These are phyloP conservation scores for Eragrostis curvula DNA, from an alignment of 176 grass and related monocot genomes.

Conservation along the genomic window DNA sequence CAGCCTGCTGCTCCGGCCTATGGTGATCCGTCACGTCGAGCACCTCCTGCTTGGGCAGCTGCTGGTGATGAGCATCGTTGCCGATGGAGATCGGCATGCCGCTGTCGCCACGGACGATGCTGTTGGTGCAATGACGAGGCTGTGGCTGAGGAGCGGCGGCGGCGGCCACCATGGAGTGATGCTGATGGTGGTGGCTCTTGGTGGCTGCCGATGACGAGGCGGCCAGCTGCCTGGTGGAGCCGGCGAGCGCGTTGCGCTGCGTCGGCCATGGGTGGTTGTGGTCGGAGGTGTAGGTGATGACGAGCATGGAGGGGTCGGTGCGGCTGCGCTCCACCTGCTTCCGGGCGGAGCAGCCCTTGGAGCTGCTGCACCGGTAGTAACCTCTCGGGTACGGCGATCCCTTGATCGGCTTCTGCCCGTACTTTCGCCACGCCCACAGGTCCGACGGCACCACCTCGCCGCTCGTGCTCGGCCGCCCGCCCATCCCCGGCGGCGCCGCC, in stretches of 20 bases:
- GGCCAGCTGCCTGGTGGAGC: constrained; percentile 53
- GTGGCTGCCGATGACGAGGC: neutral
- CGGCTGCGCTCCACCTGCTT: constrained; percentile 99
- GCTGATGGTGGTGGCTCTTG: neutral
- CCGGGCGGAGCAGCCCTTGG: constrained; percentile 90
- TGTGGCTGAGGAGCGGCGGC: neutral
- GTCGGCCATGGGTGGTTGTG: constrained; percentile 99
- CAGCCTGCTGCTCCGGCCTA: neutral
- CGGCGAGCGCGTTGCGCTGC: constrained; percentile 88
- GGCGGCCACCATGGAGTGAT: neutral
- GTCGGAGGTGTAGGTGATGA: constrained; percentile 98
- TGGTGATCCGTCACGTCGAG: constrained; percentile 14
- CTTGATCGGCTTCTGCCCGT: constrained; percentile 97
- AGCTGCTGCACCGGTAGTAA: constrained; percentile 98
- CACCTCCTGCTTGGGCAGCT: constrained; percentile 29
- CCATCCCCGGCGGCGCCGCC: constrained; percentile 43
- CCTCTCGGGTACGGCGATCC: constrained; percentile 96
- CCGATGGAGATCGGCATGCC: neutral
- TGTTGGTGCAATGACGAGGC: neutral
- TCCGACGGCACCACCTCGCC: constrained; percentile 95
- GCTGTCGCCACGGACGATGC: neutral
- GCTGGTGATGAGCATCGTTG: neutral
- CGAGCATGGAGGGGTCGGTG: constrained; percentile 92
- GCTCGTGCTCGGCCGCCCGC: constrained; percentile 49
- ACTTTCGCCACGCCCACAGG: constrained; percentile 98